phyloP scores from a whole-genome alignment of 306 rosid species.

The Chamaecrista fasciculata region DNA sequence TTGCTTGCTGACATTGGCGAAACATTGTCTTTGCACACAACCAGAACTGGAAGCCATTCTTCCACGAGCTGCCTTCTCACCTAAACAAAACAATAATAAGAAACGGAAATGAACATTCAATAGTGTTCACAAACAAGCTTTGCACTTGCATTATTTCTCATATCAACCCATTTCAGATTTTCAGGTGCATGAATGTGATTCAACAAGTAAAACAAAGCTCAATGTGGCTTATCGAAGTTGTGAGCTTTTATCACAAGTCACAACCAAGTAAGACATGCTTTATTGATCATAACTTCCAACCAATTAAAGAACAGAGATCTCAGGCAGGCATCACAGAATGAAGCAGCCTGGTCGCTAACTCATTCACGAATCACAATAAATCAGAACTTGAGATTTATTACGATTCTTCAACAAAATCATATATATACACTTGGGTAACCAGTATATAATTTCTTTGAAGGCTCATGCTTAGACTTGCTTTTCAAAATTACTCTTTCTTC shows the following conservation, averaged over 20 bases:
- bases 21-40: conserved; percentile 74
- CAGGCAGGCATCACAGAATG: background rate
- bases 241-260: background rate
- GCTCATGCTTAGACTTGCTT: background rate
- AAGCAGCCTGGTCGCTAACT: background rate
- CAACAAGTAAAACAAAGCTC: too few relatives aligned
- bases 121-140: background rate
- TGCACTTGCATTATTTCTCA: background rate
- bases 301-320: background rate
- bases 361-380: background rate
- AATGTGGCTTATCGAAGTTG: background rate
- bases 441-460: background rate
- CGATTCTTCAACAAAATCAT: background rate
- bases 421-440: background rate
- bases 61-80: conserved; percentile 85
- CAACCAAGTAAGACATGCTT: background rate
- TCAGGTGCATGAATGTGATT: background rate
- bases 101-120: conserved; percentile 2
- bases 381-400: background rate
- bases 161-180: background rate
- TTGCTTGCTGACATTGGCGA: conserved; percentile 66
- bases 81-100: conserved; percentile 36
- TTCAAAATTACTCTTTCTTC: too few relatives aligned
- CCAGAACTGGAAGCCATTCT: conserved; percentile 90
- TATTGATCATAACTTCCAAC: background rate